Evolutionary conservation across 495 filamentous ascomycete genomes (phyloP).

Genomic region (Penicillium macrosclerotiorum): DNA sequence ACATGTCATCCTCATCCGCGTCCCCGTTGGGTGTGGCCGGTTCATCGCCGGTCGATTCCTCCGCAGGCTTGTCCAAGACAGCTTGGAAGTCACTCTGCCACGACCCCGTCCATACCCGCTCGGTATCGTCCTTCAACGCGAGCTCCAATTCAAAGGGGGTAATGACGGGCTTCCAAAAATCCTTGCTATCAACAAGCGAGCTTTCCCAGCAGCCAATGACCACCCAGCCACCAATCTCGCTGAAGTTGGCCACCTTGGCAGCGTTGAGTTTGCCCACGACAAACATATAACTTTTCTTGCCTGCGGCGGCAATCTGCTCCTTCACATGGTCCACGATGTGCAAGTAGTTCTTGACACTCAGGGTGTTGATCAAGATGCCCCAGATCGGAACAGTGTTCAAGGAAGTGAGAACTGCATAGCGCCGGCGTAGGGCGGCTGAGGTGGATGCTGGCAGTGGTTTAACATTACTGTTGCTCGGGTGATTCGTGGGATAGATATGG

Average conservation of each 20-base stretch:
- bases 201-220: conserved; percentile 99
- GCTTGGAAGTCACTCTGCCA: conserved; percentile 75
- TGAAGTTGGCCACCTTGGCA: conserved; percentile 94
- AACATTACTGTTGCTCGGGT: conserved; percentile 27
- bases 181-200: conserved; percentile 77
- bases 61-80: conserved; percentile 41
- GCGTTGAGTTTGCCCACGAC: conserved; percentile 96
- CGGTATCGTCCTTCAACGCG: conserved; percentile 65
- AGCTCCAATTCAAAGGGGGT: conserved; percentile 89
- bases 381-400: conserved; percentile 79
- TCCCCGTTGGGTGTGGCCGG: conserved; percentile 22
- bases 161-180: conserved; percentile 81
- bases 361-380: conserved; percentile 91
- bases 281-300: conserved; percentile 93
- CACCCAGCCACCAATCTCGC: conserved; percentile 93
- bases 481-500: conserved; percentile 70
- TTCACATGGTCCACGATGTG: conserved; percentile 71
- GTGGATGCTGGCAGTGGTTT: conserved; percentile 50
- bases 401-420: conserved; percentile 82
- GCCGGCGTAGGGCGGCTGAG: conserved; percentile 66
- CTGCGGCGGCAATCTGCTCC: conserved; percentile 64
- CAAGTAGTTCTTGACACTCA: conserved; percentile 88
- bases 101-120: conserved; percentile 71
- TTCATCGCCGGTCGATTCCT: conserved; percentile 19
- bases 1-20: conserved; percentile 42